Evolutionary conservation across 768 basidiomycete species (phyloP), one percentile per base, ranked within the genome.

Genomic region (Aureoboletus auriporus): DNA sequence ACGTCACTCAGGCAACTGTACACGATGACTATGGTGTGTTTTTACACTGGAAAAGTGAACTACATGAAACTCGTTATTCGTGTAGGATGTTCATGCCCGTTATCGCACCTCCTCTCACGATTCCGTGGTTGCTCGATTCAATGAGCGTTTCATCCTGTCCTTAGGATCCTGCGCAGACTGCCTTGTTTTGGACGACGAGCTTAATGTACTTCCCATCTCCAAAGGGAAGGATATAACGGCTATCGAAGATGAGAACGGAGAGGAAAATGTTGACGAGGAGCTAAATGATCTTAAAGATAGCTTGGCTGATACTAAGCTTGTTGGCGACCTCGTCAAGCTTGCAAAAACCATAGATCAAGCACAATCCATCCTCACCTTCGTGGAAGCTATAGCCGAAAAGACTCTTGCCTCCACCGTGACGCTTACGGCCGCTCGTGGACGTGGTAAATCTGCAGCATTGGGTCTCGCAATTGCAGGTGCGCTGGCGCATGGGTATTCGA

Each of bases 71-170:
- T 44, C 20, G 49, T 38, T 10, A 1, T 27, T 13, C 16, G n/a
- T 41, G 8, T 53, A 97, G 93, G 96, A 99, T 62, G 94, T 98
- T 6, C 96, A 99, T 67, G 74, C 89, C 1, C 82, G 96, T 30
- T 99, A 98, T 65, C 78, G 95, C 26, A 97, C 96, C 0, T 86
- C 90, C 11, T 84, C 91, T 2, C 91, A 94, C 60, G 89, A 90
- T 60, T 76, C 85, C 6, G 87, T 94, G 28, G 75, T 84, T n/a
- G 91, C 96, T 0, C 83, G 96, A 26, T 99, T 99, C 74, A 99
- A 99, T 69, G 96, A 99, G 65, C 88, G 96, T 10, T 99, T 99
- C 70, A 97, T 99, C 59, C 79, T 99, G 14, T 99, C 96, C 16
- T 82, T 99, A 16, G 93, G 93, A 20, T 88, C 91, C 14, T 97